Base-by-base conservation (phyloP, 345 rosid species). In the Lumnitzera littorea region DNA sequence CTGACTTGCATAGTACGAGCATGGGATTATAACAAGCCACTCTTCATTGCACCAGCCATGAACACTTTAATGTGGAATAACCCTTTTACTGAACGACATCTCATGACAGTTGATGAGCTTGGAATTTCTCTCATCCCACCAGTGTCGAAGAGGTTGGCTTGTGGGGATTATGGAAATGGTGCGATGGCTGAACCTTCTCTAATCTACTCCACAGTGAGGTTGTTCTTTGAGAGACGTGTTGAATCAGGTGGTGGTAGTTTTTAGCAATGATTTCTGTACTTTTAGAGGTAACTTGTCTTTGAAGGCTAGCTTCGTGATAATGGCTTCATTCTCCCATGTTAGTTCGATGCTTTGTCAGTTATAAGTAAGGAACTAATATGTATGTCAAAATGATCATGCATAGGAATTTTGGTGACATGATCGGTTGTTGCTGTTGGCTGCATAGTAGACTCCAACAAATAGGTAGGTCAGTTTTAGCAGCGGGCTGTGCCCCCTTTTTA, bases 11-110 rank as follows among this genome's bases (percentile, higher is more conserved):
- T 94, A 11, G 82, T 90, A 13, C 85, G 96, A 70, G 96, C 97
- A 46, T 94, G 97, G 97, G 97, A 88, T 72, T 84, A 90, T 69
- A 74, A 61, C 76, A 90, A 90, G 68, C 91, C 95, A 24, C 47
- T 86, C 3, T 90, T 90, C 56, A 83, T 94, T 16, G 95, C 97
- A 3, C 97, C 96, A 0, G 81, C 96, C 0, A 94, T 88, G 97
- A 88, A 90, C 71, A 87, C 89, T 48, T 80, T 90, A 71, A 89
- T 83, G 91, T 94, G 99, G 97, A 86, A 61, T 49, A 94, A 88
- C 69, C 94, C 96, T 66, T 90, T 94, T 72, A 88, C 97, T 0
- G 97, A 90, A 62, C 64, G 84, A 15, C 99, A 94, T 79, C 83
- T 90, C 3, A 73, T 86, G 86, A 65, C 78, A 23, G 76, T 86